Evolutionary conservation across 257 asterid species (phyloP), one percentile per base, ranked within the genome.

Genomic region (Salvia splendens): DNA sequence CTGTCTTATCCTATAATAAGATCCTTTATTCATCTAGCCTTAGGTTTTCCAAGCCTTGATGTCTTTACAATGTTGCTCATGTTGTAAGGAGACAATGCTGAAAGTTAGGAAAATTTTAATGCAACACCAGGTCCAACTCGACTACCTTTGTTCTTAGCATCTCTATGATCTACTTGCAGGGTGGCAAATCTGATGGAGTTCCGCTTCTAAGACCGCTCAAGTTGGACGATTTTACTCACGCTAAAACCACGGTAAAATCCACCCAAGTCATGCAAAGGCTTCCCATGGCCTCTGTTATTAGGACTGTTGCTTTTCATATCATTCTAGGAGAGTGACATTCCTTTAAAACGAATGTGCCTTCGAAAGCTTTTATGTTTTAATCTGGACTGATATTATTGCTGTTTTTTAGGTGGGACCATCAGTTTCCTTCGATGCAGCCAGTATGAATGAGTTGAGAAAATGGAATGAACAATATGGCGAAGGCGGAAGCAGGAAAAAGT

Each of bases 391-490:
- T 28, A 12, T 35, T 15, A n/a, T 57, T 60, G 20, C 65, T 57
- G 46, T 70, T 51, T 65, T 12, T 11, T 82, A 94, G 97, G 99
- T 94, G 67, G 99, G 99, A 32, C 97, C 99, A 6, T 90, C 99
- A 12, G 99, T 94, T 64, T 95, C 99, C 12, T 91, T 84, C 47
- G 97, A 94, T 68, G 99, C 99, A 32, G 81, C 91, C 14, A 90
- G 89, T 80, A 94, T 88, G 99, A 94, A 88, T 50, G 96, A 90
- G 72, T 75, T 94, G 76, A 79, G 99, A 68, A 94, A 94, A 82
- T 94, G 99, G 99, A 90, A 94, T 38, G 99, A 91, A 64, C 97
- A 84, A 68, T 94, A 91, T 16, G 99, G 99, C 2, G 99, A 94
- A 84, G 99, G 95, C 46, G 99, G 99, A 77, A 90, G 95, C 82